Percentiles rank a stretch among this genome's conserved stretches.
Conservation (phyloP, 2,329 filamentous ascomycete species). For the Didymella keratinophila region DNA sequence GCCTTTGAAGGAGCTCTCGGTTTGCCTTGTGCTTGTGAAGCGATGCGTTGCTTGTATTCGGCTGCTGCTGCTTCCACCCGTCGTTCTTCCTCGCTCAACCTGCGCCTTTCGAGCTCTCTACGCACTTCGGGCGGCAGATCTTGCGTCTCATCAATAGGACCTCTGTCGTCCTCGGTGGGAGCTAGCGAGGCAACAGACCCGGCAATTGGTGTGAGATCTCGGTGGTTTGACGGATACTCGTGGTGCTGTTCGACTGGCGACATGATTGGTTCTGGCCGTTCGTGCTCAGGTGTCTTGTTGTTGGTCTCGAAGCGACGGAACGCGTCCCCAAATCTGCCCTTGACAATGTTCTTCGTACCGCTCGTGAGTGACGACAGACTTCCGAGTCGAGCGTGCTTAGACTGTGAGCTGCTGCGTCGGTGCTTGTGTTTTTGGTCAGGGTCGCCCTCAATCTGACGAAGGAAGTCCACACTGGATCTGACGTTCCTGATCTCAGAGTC, state of each 20-base stretch:
- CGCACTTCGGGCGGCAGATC: conserved; percentile 86
- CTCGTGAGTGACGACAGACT: conserved; percentile 75
- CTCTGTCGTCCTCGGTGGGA: conserved; percentile 72
- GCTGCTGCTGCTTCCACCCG: conserved; percentile 88
- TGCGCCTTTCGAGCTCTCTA: conserved; percentile 83
- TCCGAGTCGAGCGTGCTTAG: conserved; percentile 72
- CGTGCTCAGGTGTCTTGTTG: conserved; percentile 36
- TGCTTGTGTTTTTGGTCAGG: conserved; percentile 62
- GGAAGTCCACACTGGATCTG: conserved; percentile 81
- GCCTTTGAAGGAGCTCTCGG: conserved; percentile 63
- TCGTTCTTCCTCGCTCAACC: conserved; percentile 85
- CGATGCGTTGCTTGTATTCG: conserved; percentile 81
- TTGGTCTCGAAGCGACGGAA: conserved; percentile 87
- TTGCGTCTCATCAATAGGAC: conserved; percentile 70
- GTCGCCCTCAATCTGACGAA: conserved; percentile 75
- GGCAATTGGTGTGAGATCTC: conserved; percentile 68
- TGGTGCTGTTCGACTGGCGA: conserved; percentile 38
- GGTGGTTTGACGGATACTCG: conserved; percentile 31
- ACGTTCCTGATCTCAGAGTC: conserved; percentile 70
- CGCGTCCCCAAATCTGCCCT: conserved; percentile 88
- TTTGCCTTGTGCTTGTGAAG: conserved; percentile 63
- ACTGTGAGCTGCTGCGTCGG: conserved; percentile 63
- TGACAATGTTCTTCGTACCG: conserved; percentile 81
- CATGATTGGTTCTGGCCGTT: conserved; percentile 37
- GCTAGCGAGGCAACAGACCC: conserved; percentile 73